A percentile compares a stretch with the other conserved stretches of the same genome.
Evolutionary conservation across 2,329 filamentous ascomycete genomes (phyloP).

Genomic region (Penicillium vulpinum): DNA sequence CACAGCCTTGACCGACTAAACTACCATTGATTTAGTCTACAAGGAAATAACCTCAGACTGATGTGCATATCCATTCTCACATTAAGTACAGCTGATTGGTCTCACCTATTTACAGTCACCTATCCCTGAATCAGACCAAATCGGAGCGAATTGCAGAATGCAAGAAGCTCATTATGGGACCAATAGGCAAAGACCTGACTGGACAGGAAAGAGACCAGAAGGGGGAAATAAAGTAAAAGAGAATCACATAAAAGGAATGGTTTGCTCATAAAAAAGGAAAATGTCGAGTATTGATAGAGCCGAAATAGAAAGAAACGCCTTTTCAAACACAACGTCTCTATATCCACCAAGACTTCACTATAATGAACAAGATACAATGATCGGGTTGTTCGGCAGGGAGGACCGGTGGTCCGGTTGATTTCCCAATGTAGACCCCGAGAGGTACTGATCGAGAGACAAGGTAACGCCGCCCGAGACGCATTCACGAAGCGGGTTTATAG

Average conservation of each 20-base stretch:
- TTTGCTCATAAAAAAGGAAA: constrained; percentile 11
- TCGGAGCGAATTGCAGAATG: not conserved
- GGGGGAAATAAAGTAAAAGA: constrained; percentile 6
- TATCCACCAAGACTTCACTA: constrained; percentile 2
- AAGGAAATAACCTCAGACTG: not conserved
- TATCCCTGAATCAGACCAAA: constrained; percentile 3
- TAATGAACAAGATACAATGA: constrained; percentile 2
- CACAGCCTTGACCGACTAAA: not conserved
- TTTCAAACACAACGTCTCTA: constrained; percentile 14
- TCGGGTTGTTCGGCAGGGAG: not conserved
- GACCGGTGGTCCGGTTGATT: not conserved
- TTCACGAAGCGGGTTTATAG: not conserved
- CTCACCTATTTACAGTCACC: constrained; percentile 22
- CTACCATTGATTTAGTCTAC: not conserved
- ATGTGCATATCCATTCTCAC: constrained; percentile 30
- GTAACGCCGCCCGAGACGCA: not conserved
- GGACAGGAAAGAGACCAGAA: constrained; percentile 10
- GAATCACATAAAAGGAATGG: constrained; percentile 17
- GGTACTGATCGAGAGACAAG: not conserved
- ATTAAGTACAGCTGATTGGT: constrained; percentile 30
- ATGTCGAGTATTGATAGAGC: constrained; percentile 14
- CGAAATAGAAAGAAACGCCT: constrained; percentile 21
- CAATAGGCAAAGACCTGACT: constrained; percentile 4
- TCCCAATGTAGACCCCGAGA: not conserved
- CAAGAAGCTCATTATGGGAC: constrained; percentile 3